phyloP scores from a whole-genome alignment of 345 rosid species.

The Geranium rotundifolium region DNA sequence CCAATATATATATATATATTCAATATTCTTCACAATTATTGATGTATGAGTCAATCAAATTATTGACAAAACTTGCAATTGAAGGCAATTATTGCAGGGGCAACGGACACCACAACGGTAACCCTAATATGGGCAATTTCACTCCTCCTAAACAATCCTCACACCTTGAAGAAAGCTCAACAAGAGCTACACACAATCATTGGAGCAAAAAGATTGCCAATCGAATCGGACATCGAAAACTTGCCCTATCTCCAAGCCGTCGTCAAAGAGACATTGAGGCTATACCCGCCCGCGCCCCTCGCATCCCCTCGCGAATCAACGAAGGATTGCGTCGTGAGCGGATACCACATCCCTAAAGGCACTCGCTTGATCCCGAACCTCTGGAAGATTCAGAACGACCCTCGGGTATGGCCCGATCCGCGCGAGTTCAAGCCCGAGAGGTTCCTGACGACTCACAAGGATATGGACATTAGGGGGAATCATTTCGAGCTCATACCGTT shows the following conservation, averaged over 20 bases:
- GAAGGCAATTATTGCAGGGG: conserved; percentile 6
- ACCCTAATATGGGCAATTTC: not conserved
- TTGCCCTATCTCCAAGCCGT: conserved; percentile 12
- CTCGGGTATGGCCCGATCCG: conserved; percentile 19
- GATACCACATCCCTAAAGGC: conserved; percentile 13
- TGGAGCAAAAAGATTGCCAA: no score
- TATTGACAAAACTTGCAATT: no score
- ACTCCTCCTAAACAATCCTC: not conserved
- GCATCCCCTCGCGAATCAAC: conserved; percentile 13
- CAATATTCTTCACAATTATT: no score
- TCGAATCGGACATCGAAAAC: not conserved
- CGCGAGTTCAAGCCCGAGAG: conserved; percentile 16
- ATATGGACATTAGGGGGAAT: conserved; percentile 14
- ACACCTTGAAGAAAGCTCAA: not conserved
- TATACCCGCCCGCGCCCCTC: conserved; percentile 20
- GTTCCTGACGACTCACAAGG: conserved; percentile 12
- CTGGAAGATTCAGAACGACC: conserved; percentile 23
- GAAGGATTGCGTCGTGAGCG: conserved; percentile 14
- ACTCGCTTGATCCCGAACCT: conserved; percentile 13
- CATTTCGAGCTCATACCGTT: conserved; percentile 18
- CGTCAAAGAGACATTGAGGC: conserved; percentile 28
- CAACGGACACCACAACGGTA: not conserved
- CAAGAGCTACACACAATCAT: not conserved
- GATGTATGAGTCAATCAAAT: no score
- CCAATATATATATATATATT: no score